Conservation (phyloP, 2,329 filamentous ascomycete genomes). For the Fusarium oxysporum region DNA sequence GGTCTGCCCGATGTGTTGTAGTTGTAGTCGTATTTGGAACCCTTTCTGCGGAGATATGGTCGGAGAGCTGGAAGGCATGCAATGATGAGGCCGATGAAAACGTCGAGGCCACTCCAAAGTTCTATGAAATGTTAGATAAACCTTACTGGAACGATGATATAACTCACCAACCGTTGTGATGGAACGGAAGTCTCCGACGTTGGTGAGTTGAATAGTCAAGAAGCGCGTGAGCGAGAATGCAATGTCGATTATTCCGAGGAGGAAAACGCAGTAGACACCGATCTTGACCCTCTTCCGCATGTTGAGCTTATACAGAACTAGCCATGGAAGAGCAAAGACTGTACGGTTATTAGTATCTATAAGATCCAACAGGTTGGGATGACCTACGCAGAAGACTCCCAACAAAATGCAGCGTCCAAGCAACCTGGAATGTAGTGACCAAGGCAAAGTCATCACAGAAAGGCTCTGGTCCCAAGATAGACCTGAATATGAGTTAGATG, state of each 20-base stretch:
- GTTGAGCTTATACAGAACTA: slow-evolving; percentile 25
- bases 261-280: slow-evolving; percentile 32
- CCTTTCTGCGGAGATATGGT: slow-evolving; percentile 29
- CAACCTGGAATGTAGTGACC: slow-evolving; percentile 19
- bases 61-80: slow-evolving; percentile 38
- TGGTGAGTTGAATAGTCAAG: slow-evolving; percentile 21
- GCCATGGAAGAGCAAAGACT: slow-evolving; percentile 28
- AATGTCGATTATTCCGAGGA: slow-evolving; percentile 35
- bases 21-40: slow-evolving; percentile 13
- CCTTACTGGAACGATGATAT: fast-evolving
- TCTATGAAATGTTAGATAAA: neutral
- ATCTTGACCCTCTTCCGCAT: slow-evolving; percentile 24
- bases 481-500: neutral
- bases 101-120: slow-evolving; percentile 36
- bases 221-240: slow-evolving; percentile 37
- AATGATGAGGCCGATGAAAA: slow-evolving; percentile 33
- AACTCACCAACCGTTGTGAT: slow-evolving; percentile 34
- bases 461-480: neutral
- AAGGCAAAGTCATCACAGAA: neutral
- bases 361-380: fast-evolving
- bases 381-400: slow-evolving; percentile 24
- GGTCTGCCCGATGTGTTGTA: slow-evolving; percentile 12
- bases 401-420: slow-evolving; percentile 26
- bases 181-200: slow-evolving; percentile 6
- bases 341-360: neutral